Evolutionary conservation across 352 stramenopile species (phyloP), one percentile per base, ranked within the genome.

Genomic region (Globisporangium orthogonon): DNA sequence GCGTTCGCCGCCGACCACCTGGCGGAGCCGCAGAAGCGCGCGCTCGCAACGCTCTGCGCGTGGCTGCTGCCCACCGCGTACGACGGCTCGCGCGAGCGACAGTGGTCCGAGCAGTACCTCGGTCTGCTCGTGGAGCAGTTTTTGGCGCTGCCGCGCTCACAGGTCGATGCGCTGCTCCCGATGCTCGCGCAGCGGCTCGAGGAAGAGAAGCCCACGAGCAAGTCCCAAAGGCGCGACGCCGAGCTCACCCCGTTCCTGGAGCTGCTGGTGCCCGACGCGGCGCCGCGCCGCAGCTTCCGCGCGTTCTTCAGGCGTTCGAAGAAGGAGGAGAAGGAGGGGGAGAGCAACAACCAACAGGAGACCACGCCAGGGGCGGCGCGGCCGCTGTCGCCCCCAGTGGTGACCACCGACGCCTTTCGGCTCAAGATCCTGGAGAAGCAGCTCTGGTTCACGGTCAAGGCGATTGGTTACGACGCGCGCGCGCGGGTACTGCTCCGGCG

Each of bases 371-470:
- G 39, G 3, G 40, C 58, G 1, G 35, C 59, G 13, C 4, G 4
- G 14, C 40, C 40, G 15, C 13, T 45, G 4, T 52, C 49, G 6
- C 44, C 63, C 0, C 59, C 58, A 14, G 56, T 66, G 0, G n/a
- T 74, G 0, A 61, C 55, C 18, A 61, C 62, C 55, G 69, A 69
- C 1, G 59, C 44, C 4, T 91, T 92, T n/a, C 73, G 82, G 11
- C 63, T 79, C 6, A 68, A 84, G 37, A 59, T 91, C 33, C 33
- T 91, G 18, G 85, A 89, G 55, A 61, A 80, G 30, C 48, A 90
- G 31, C 64, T 96, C 31, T 91, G 83, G 86, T 89, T 91, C 54
- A 89, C 73, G 1, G 74, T 92, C 14, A 86, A 91, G 40, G 69
- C 72, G 17, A 73, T 87, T 17, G 84, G 84, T 3, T 94, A 94